A percentile compares a stretch with the other conserved stretches of the same genome.
Evolutionary conservation across 495 filamentous ascomycete genomes (phyloP).

Genomic region (Elasticomyces elasticus): DNA sequence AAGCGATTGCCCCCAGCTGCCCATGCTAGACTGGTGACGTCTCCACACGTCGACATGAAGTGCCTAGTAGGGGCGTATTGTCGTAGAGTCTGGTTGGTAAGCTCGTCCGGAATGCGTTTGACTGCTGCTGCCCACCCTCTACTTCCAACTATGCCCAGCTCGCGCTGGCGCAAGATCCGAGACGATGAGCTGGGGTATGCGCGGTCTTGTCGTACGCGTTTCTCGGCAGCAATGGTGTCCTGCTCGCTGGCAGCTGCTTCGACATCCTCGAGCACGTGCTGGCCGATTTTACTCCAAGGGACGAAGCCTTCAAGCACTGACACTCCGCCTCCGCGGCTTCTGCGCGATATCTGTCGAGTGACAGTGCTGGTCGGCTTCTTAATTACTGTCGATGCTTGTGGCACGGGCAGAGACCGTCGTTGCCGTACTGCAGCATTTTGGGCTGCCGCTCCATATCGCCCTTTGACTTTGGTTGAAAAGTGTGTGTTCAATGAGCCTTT

Average conservation of each 20-base stretch:
- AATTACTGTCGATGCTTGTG: not conserved
- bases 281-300: slow-evolving; percentile 8
- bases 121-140: slow-evolving; percentile 13
- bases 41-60: slow-evolving; percentile 40
- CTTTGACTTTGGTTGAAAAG: not conserved
- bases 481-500: not conserved
- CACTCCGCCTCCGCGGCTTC: slow-evolving; percentile 1
- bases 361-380: not conserved
- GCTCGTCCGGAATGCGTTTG: slow-evolving; percentile 19
- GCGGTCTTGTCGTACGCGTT: slow-evolving; percentile 4
- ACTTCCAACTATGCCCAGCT: slow-evolving; percentile 23
- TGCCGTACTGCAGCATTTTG: not conserved
- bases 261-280: not conserved
- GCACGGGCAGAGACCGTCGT: not conserved
- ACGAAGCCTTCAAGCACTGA: slow-evolving; percentile 11
- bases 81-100: slow-evolving; percentile 22
- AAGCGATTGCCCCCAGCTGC: slow-evolving; percentile 36
- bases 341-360: not conserved
- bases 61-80: slow-evolving; percentile 23
- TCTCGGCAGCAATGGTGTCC: not conserved
- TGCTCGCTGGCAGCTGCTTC: not conserved
- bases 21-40: slow-evolving; percentile 52
- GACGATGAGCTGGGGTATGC: slow-evolving; percentile 4
- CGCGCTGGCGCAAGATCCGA: slow-evolving; percentile 26
- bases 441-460: not conserved